Base-by-base conservation (phyloP, 1,284 basidiomycete species). In the Blastosporella zonata region DNA sequence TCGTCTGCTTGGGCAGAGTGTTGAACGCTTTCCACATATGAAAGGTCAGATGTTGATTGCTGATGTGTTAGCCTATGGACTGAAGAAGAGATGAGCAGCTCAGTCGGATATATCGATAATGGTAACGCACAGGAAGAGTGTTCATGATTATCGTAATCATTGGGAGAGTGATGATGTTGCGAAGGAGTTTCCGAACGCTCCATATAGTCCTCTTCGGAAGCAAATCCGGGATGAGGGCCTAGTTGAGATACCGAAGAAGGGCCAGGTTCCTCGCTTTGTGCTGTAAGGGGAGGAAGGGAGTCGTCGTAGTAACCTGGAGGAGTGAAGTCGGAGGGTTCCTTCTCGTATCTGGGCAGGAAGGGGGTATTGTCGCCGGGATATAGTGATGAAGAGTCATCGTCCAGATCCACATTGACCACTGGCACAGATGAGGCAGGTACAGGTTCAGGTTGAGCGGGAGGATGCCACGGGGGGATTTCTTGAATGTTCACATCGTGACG, bases 301-400 rank as follows among this genome's bases (percentile, higher is more conserved):
- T 44, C 43, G 21, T 36, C 41, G 35, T 50, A 49, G 20, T 54
- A 54, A 3, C 25, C 27, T 28, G 45, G 47, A 22, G 47, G 46
- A 49, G 46, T 36, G 21, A 29, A 38, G 15, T 36, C 42, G 21
- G 46, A 29, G 3, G 49, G 35, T 15, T 44, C 39, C 35, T 20
- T 52, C 22, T 49, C 47, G 22, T 57, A 57, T 22, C 13, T 12
- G 15, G 56, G 56, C 18, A 52, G 41, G 12, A 44, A 39, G 12
- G 46, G 47, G 6, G 44, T 38, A 36, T 45, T 29, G 17, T 53
- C 41, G 20, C 42, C 38, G n/a, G 56, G 56, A 39, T 57, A 57
- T 15, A 57, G 27, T 33, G 56, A 57, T 13, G 56, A 57, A n/a
- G 51, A 42, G 33, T 57, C 56, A 7, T 55, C 51, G 18, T 31